Percentiles rank a stretch among this genome's conserved stretches.
Evolutionary conservation across 2,329 filamentous ascomycete genomes (phyloP).

Genomic region (Orbilia javanica): DNA sequence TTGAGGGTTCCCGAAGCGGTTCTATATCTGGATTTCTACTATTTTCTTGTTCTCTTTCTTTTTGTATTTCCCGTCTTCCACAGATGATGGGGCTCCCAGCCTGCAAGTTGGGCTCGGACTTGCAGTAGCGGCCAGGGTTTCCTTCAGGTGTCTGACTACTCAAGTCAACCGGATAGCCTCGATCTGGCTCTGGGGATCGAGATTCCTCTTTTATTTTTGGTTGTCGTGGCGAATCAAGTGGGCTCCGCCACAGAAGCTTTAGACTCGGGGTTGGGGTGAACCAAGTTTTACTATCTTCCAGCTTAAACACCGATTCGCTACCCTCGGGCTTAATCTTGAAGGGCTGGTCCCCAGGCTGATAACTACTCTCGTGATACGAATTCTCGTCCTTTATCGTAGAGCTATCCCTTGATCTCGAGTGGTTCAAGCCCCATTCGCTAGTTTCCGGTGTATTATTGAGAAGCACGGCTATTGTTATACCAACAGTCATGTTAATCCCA

Average conservation of each 20-base stretch:
- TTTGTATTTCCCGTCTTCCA: not conserved
- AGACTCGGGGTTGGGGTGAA: not conserved
- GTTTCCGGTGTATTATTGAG: conserved; percentile 5
- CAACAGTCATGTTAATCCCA: conserved; percentile 35
- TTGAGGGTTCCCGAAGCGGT: not conserved
- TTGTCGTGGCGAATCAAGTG: not conserved
- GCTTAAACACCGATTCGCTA: conserved; percentile 6
- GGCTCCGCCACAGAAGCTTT: not conserved
- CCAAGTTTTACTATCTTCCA: conserved; percentile 9
- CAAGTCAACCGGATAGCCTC: not conserved
- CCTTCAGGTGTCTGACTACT: not conserved
- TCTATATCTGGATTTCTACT: too few species aligned
- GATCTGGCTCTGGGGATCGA: not conserved
- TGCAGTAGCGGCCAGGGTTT: not conserved
- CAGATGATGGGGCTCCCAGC: not conserved
- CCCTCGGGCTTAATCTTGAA: conserved; percentile 8
- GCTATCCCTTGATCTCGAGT: not conserved
- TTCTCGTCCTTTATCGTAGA: not conserved
- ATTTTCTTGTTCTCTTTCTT: not conserved
- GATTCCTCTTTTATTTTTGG: not conserved
- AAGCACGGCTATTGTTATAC: conserved; percentile 28
- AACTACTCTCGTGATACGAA: not conserved
- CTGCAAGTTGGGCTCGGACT: not conserved
- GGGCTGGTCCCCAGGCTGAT: not conserved
- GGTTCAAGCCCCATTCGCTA: not conserved